Conservation (phyloP, 306 rosid genomes). For the Acacia acuminata region DNA sequence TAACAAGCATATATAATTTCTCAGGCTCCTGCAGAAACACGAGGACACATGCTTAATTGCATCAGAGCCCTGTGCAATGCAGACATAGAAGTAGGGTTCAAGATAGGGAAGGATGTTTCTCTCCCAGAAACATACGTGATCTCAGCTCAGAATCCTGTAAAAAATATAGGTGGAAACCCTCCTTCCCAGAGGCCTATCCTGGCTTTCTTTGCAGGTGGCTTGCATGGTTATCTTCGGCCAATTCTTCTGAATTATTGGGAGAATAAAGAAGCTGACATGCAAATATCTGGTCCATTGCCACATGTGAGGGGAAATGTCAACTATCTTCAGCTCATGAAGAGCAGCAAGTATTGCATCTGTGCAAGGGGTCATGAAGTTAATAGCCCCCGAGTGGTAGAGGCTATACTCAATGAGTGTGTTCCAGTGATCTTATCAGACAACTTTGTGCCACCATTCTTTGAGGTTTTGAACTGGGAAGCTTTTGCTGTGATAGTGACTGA, state of each 20-base stretch:
- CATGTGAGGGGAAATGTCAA: slow-evolving; percentile 55
- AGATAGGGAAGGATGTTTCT: slow-evolving; percentile 87
- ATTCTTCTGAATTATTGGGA: slow-evolving; percentile 74
- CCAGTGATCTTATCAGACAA: slow-evolving; percentile 96
- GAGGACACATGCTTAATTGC: slow-evolving; percentile 61
- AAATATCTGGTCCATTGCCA: slow-evolving; percentile 62
- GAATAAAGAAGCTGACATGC: slow-evolving; percentile 87
- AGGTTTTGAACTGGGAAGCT: slow-evolving; percentile 85
- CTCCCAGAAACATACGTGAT: slow-evolving; percentile 84
- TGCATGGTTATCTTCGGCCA: slow-evolving; percentile 86
- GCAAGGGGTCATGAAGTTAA: slow-evolving; percentile 95
- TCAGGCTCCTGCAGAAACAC: slow-evolving; percentile 93
- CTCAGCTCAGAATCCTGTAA: slow-evolving; percentile 56
- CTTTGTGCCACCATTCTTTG: slow-evolving; percentile 88
- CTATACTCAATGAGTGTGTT: slow-evolving; percentile 77
- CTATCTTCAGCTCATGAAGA: slow-evolving; percentile 72
- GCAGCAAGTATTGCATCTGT: slow-evolving; percentile 89
- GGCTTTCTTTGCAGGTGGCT: slow-evolving; percentile 84
- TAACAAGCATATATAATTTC: slow-evolving; percentile 34
- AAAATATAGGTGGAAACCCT: slow-evolving; percentile 74
- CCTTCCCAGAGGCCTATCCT: slow-evolving; percentile 70
- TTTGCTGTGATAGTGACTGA: slow-evolving; percentile 85
- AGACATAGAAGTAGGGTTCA: slow-evolving; percentile 80
- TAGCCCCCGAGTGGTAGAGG: slow-evolving; percentile 91
- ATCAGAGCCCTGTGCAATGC: slow-evolving; percentile 93